phyloP scores from a whole-genome alignment of 192 early-diverging fungal species.

The Pilobolus umbonatus region DNA sequence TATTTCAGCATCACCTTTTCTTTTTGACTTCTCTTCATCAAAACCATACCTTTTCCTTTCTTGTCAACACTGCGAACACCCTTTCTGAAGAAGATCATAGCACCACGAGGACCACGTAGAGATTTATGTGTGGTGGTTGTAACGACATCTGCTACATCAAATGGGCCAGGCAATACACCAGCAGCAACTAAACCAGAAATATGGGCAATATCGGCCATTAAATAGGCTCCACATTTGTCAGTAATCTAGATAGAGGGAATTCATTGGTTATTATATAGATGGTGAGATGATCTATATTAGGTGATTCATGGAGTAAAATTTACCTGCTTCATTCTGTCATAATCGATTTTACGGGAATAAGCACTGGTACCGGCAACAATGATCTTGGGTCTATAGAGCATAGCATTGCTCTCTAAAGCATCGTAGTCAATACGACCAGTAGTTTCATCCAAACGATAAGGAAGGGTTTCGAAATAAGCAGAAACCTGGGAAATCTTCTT shows the following conservation, averaged over 20 bases:
- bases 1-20: background rate
- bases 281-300: background rate
- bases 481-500: conserved; percentile 97
- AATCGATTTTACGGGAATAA: conserved; percentile 94
- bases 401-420: conserved; percentile 71
- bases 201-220: conserved; percentile 98
- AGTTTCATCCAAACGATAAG: conserved; percentile 86
- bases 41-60: conserved; percentile 71
- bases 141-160: conserved; percentile 92
- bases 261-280: background rate
- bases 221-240: conserved; percentile 76
- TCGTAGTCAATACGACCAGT: conserved; percentile 95
- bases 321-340: conserved; percentile 68
- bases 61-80: conserved; percentile 83
- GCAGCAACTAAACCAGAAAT: conserved; percentile 90
- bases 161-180: conserved; percentile 81
- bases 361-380: conserved; percentile 94
- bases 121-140: conserved; percentile 99
- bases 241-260: conserved; percentile 61
- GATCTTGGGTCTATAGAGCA: conserved; percentile 91
- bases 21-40: background rate
- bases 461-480: conserved; percentile 93
- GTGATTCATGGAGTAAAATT: background rate
- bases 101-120: conserved; percentile 94
- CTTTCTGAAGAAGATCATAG: conserved; percentile 98